Base-by-base conservation (phyloP, 108 stramenopile genomes). In the Nitzschia sp. region DNA sequence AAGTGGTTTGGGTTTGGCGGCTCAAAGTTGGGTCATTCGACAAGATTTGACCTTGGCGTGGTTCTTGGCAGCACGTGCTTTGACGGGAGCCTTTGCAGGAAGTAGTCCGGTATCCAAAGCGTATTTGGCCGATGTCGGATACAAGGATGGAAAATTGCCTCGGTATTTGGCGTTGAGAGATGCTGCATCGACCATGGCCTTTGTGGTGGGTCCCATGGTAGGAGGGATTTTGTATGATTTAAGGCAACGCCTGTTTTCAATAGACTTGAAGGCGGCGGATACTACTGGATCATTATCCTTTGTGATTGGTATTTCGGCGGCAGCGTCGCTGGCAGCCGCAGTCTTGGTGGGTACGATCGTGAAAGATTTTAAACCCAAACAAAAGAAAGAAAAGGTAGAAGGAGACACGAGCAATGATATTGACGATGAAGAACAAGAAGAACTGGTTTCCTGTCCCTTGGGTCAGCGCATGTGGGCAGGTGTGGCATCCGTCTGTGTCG, bases 41-140 rank as follows among this genome's bases (percentile, higher is more conserved):
- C 18, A 27, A 21, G 57, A 78, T 46, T 72, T 73, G 61, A 71
- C 83, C 25, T 45, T 89, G 59, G 60, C 68, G 17, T 66, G 64
- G 21, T 92, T 92, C 67, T 57, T 92, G 27, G 74, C 77, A 30
- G 56, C 83, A 0, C 70, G 91, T 29, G 86, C 84, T 13, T 68
- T 92, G 34, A 89, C 87, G 15, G 91, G 91, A 5, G 70, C 78
- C 30, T 85, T 85, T 79, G 86, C 86, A 2, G 91, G 91, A 2
- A 77, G 75, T 51, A 68, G 75, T 42, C 91, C 91, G n/a, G 85
- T 92, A 1, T 70, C 80, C 38, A 92, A 92, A 70, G 91, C 91
- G 13, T 92, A 82, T 74, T 66, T 92, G 72, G 88, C 91, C 13
- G 91, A 92, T 71, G 67, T 75, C 28, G 86, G 82, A 54, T 73